These are phyloP conservation scores for Alternaria conjuncta DNA, from an alignment of 2,329 filamentous ascomycete genomes.

Conservation along the genomic window DNA sequence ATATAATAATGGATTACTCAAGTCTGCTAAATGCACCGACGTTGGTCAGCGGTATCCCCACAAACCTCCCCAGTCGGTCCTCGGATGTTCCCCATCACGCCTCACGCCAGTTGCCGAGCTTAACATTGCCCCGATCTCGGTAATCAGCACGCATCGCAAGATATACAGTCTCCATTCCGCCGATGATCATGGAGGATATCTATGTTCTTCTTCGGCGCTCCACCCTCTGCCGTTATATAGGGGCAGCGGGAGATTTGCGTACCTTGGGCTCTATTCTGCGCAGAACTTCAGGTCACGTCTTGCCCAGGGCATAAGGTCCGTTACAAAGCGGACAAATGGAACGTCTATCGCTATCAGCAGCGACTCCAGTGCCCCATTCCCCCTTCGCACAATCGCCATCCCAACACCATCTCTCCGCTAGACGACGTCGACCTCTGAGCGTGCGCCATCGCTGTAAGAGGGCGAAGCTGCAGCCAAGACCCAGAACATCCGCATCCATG, in stretches of 20 bases:
- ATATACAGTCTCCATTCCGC: constrained; percentile 20
- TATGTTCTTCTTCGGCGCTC: constrained; percentile 12
- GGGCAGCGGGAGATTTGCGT: constrained; percentile 8
- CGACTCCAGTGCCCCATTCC: constrained; percentile 24
- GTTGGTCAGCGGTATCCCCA: constrained; percentile 1
- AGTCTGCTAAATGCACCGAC: not conserved
- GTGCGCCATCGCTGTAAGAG: constrained; percentile 42
- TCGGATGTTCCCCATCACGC: constrained; percentile 32
- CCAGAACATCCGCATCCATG: constrained; percentile 37
- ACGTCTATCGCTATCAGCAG: constrained; percentile 35
- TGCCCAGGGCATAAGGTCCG: constrained; percentile 33
- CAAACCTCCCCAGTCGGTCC: constrained; percentile 14
- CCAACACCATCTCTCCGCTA: constrained; percentile 21
- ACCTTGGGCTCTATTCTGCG: constrained; percentile 47
- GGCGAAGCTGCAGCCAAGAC: constrained; percentile 47
- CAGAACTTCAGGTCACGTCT: constrained; percentile 47
- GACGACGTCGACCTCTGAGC: constrained; percentile 26
- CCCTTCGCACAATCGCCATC: constrained; percentile 26
- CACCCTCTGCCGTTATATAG: constrained; percentile 5
- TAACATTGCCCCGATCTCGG: constrained; percentile 28
- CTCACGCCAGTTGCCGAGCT: constrained; percentile 37
- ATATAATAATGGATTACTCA: not conserved
- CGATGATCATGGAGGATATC: constrained; percentile 27
- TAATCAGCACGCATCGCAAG: constrained; percentile 10
- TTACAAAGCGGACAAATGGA: constrained; percentile 49